These are phyloP conservation scores for Chimonanthus salicifolius DNA, from an alignment of 164 flowering plant genomes.

Conservation along the genomic window DNA sequence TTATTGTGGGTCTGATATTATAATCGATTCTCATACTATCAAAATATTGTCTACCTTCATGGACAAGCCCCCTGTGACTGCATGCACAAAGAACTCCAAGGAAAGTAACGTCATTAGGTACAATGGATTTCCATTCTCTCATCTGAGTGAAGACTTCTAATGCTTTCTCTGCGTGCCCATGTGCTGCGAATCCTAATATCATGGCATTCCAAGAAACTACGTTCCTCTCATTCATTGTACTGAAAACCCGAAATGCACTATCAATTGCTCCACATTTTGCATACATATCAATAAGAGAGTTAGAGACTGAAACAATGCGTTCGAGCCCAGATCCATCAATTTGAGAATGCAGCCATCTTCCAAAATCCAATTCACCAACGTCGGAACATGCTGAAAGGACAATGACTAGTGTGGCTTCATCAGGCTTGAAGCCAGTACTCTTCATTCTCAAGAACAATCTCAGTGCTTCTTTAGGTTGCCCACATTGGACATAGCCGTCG, in stretches of 20 bases:
- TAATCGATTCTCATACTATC: slow-evolving; percentile 36
- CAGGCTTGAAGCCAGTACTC: slow-evolving; percentile 25
- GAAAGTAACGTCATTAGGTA: slow-evolving; percentile 53
- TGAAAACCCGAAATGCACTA: slow-evolving; percentile 29
- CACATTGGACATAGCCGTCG: slow-evolving; percentile 33
- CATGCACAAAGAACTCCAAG: slow-evolving; percentile 56
- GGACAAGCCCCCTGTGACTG: slow-evolving; percentile 52
- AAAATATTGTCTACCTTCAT: slow-evolving; percentile 39
- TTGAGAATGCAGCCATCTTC: slow-evolving; percentile 42
- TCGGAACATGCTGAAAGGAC: slow-evolving; percentile 41
- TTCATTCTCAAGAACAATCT: slow-evolving; percentile 34
- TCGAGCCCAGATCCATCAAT: slow-evolving; percentile 13
- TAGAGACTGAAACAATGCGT: slow-evolving; percentile 18
- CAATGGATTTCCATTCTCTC: slow-evolving; percentile 22
- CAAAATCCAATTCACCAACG: slow-evolving; percentile 38
- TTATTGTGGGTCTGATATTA: slow-evolving; percentile 38
- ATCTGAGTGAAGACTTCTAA: slow-evolving; percentile 37
- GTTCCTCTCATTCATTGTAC: slow-evolving; percentile 27
- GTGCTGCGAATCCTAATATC: slow-evolving; percentile 48
- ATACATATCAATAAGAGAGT: slow-evolving; percentile 49
- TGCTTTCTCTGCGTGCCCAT: slow-evolving; percentile 51
- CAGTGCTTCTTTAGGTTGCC: slow-evolving; percentile 34
- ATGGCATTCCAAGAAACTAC: slow-evolving; percentile 48
- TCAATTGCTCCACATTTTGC: slow-evolving; percentile 49
- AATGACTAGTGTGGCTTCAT: slow-evolving; percentile 45